These are phyloP conservation scores for Polytrichum commune DNA, from an alignment of 225 moss, liverwort and hornwort species.

Conservation along the genomic window DNA sequence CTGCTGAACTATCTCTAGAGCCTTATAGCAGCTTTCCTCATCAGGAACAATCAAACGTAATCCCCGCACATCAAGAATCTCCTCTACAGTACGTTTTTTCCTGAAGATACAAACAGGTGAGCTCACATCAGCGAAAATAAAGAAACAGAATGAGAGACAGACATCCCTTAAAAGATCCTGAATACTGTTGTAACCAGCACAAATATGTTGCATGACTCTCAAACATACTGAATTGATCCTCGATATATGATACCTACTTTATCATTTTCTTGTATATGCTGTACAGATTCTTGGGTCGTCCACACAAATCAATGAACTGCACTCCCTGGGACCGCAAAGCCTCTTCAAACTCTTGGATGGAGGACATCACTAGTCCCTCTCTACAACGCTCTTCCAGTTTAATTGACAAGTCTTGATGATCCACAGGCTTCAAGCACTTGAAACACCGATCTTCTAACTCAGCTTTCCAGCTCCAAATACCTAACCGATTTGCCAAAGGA, in stretches of 20 bases:
- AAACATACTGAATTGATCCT: no score
- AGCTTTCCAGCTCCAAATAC: conserved; percentile 98
- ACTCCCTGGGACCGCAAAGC: conserved; percentile 53
- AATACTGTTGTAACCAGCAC: no score
- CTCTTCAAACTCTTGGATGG: conserved; percentile 63
- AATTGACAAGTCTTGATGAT: conserved; percentile 52
- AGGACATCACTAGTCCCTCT: conserved; percentile 65
- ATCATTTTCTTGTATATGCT: conserved; percentile 86
- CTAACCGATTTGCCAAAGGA: conserved; percentile 82
- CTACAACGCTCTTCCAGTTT: conserved; percentile 63
- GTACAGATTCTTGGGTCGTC: conserved; percentile 90
- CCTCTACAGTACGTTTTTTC: conserved; percentile 70
- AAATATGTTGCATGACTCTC: no score
- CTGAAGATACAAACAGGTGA: conserved; percentile 27
- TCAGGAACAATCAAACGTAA: conserved; percentile 73
- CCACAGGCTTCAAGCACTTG: conserved; percentile 63
- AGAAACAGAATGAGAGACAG: no score
- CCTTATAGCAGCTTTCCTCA: conserved; percentile 67
- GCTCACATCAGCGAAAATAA: neutral
- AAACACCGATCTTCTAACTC: conserved; percentile 94
- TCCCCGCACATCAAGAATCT: conserved; percentile 88
- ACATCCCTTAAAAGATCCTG: no score
- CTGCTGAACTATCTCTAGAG: conserved; percentile 70
- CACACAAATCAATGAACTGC: conserved; percentile 66
- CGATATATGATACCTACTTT: conserved; percentile 36